These are phyloP conservation scores for Podila clonocystis DNA, from an alignment of 192 early-diverging fungal species.

Conservation along the genomic window DNA sequence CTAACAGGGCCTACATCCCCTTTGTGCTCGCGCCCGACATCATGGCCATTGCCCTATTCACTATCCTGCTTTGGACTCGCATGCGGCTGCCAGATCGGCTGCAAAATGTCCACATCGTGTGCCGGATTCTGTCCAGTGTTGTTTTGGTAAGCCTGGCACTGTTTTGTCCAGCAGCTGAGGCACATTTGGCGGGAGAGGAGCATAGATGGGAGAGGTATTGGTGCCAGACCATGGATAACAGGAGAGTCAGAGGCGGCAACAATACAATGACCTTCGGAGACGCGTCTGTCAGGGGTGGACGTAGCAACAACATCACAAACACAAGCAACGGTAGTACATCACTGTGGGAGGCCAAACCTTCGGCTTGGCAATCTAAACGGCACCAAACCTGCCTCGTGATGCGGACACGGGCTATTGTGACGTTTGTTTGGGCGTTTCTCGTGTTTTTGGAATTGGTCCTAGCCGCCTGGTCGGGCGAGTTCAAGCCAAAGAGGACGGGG, in stretches of 20 bases:
- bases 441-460: conserved; percentile 4
- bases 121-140: not conserved
- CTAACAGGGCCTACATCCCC: not conserved
- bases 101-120: not conserved
- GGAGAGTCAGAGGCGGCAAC: no score
- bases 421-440: conserved; percentile 6
- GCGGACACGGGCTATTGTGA: not conserved
- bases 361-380: not conserved
- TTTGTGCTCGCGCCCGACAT: conserved; percentile 6
- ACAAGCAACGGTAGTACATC: not conserved
- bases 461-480: not conserved
- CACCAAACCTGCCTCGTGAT: not conserved
- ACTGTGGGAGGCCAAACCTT: not conserved
- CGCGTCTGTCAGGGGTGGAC: not conserved
- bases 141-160: not conserved
- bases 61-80: conserved; percentile 4
- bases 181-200: no score
- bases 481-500: not conserved
- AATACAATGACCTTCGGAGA: no score
- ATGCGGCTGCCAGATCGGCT: conserved; percentile 4
- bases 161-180: not conserved
- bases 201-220: no score
- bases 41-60: conserved; percentile 2
- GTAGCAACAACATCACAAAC: no score
- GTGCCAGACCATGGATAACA: no score